Evolutionary conservation across 129 eudicot species (phyloP).

Genomic region (sunflower (Helianthus annuus)): DNA sequence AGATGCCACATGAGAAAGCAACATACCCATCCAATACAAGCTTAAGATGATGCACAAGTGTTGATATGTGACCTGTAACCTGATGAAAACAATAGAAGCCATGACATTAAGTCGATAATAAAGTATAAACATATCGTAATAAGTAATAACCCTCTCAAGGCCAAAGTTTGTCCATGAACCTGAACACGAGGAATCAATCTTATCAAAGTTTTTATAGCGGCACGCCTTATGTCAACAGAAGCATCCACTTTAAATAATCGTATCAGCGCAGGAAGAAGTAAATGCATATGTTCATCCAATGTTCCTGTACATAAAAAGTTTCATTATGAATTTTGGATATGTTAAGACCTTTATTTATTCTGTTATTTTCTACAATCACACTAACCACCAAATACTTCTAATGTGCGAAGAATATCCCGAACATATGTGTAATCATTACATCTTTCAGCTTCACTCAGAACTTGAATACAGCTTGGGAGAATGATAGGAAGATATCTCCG

Average conservation of each 20-base stretch:
- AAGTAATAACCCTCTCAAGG: constrained; percentile 12
- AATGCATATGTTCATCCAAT: constrained; percentile 96
- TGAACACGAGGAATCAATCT: constrained; percentile 94
- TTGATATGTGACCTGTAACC: constrained; percentile 96
- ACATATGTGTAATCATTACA: constrained; percentile 88
- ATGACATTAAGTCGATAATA: constrained; percentile 13
- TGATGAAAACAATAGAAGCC: constrained; percentile 31
- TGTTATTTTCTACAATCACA: constrained; percentile 15
- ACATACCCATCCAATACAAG: constrained; percentile 98
- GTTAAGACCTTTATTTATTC: constrained; percentile 4
- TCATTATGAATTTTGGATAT: constrained; percentile 15
- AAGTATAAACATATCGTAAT: background rate
- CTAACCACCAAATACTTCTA: constrained; percentile 97
- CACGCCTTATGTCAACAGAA: constrained; percentile 82
- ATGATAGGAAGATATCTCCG: constrained; percentile 77
- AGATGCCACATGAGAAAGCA: background rate
- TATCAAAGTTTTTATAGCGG: constrained; percentile 81
- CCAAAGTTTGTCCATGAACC: constrained; percentile 39
- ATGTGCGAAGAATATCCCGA: constrained; percentile 83
- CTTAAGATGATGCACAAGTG: constrained; percentile 94
- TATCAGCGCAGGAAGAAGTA: constrained; percentile 89
- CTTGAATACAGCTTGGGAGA: constrained; percentile 93
- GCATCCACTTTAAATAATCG: constrained; percentile 92
- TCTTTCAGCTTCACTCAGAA: constrained; percentile 91
- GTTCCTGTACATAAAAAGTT: constrained; percentile 55